Base-by-base conservation (phyloP, 1,284 basidiomycete species). In the Porphyrellus sp. region DNA sequence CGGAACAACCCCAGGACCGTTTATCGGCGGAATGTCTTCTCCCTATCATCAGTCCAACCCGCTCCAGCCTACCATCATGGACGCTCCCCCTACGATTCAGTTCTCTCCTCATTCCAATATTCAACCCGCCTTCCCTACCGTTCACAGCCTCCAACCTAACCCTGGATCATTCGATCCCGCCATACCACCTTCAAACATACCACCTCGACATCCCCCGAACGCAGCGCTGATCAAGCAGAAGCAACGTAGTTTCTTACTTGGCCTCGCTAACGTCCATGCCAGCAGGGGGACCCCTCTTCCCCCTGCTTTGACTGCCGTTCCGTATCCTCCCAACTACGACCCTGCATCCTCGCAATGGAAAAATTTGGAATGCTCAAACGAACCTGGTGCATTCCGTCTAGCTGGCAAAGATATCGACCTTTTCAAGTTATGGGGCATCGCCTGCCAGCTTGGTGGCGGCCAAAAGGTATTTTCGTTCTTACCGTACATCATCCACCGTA, bases 381-480 rank as follows among this genome's bases (percentile, higher is more conserved):
- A 87, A 55, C 57, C 76, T 16, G 88, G 87, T 40, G 70, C 76
- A 35, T 74, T 90, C 62, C 80, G 81, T 53, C 63, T 93, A 40
- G 82, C 84, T 4, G 89, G 89, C 20, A 89, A 83, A 68, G 90
- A 93, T 63, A 75, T 93, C 46, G 86, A 86, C 60, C 68, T 93
- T 37, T 86, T 89, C 70, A 84, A 76, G 59, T 70, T 91, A 8
- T 90, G 83, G 82, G 74, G 72, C 12, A 53, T 79, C 37, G 82
- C 86, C 35, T 70, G 72, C 51, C 73, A 79, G 55, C 62, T 71
- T 33, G 86, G 88, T 34, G 86, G 86, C 30, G 71, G 75, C 16
- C 68, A 72, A 57, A 79, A 76, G 62, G 88, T 89, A 69, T 63
- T 77, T 52, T 53, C 33, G 48, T 47, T 41, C 15, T 51, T 34